Evolutionary conservation across 192 early-diverging fungal species (phyloP), one percentile per base, ranked within the genome.

Genomic region (Geranomyces variabilis): DNA sequence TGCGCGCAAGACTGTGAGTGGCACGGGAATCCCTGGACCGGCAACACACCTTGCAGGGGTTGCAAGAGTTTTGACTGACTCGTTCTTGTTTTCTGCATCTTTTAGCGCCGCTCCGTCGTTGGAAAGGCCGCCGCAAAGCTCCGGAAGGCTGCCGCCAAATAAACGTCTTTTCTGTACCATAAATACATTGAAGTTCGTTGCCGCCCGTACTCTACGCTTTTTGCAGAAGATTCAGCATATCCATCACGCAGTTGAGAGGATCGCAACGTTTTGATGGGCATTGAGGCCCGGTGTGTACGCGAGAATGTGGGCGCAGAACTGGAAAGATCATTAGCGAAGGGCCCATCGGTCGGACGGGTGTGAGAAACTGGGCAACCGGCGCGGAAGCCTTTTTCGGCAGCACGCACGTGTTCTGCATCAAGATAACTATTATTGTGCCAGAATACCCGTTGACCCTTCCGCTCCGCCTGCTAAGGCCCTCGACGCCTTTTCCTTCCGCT

Each of bases 1-100:
- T 82, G 90, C 96, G 80, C 91, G 90, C 87, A 96, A 92, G 88
- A 87, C 95, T 85, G 90, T 90, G 82, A 76, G 88, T 75, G 53
- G 10, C 45, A 33, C 10, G 12, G 45, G 21, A 12, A 41, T 41
- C 6, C 6, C 22, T 26, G 29, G 10, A 33, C 17, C 21, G 22
- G n/a, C 14, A 29, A 3, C 30, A 22, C 61, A 45, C 36, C 36
- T 53, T 8, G 7, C n/a, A 8, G 24, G 9, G 28, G 24, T 10
- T 74, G 13, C 29, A 24, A 47, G n/a, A 1, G 41, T 31, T 31
- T 41, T 36, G 21, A 22, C 41, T 33, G 75, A 36, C 17, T 10
- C 33, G 0, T 13, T 61, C 15, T 7, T 55, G 24, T 15, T 6
- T 15, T 70, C 58, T 60, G 14, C 15, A 21, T 63, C 48, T 59